Percentiles rank a stretch among this genome's conserved stretches.
Evolutionary conservation across 2,329 filamentous ascomycete species (phyloP).

Genomic region (Zymoseptoria pseudotritici): DNA sequence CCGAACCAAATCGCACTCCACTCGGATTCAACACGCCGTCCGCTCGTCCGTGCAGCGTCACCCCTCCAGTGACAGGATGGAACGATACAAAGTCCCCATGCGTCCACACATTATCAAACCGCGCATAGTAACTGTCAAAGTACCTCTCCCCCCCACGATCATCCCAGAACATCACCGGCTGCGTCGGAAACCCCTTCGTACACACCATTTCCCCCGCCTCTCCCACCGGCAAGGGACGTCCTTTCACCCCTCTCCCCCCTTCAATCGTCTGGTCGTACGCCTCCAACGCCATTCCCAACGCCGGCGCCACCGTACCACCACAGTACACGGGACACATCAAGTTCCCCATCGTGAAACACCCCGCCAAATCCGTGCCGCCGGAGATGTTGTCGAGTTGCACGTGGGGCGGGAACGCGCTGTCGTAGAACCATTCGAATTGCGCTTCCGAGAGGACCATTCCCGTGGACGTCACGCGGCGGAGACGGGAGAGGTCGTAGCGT

Average conservation of each 20-base stretch:
- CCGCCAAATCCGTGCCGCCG: constrained; percentile 71
- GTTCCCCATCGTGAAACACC: constrained; percentile 57
- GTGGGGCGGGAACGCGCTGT: constrained; percentile 58
- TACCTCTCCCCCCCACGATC: constrained; percentile 37
- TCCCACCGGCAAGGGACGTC: constrained; percentile 51
- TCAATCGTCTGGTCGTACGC: constrained; percentile 53
- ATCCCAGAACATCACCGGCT: constrained; percentile 51
- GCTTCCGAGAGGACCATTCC: constrained; percentile 76
- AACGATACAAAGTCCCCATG: constrained; percentile 73
- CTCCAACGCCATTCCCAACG: constrained; percentile 47
- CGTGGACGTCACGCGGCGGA: constrained; percentile 60
- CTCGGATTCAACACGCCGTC: constrained; percentile 76
- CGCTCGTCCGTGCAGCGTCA: constrained; percentile 61
- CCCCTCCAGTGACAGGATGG: constrained; percentile 58
- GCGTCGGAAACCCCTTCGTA: constrained; percentile 64
- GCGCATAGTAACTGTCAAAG: constrained; percentile 40
- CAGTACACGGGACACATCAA: constrained; percentile 59
- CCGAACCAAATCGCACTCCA: constrained; percentile 70
- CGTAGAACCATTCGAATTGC: constrained; percentile 74
- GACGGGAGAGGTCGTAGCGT: constrained; percentile 53
- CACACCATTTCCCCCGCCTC: constrained; percentile 67
- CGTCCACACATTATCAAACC: constrained; percentile 60
- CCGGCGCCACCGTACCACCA: constrained; percentile 49
- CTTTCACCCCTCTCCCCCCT: constrained; percentile 37
- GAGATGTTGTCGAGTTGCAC: constrained; percentile 67